Conservation (phyloP, 2,329 filamentous ascomycete genomes). For the Sporothrix pallida region DNA sequence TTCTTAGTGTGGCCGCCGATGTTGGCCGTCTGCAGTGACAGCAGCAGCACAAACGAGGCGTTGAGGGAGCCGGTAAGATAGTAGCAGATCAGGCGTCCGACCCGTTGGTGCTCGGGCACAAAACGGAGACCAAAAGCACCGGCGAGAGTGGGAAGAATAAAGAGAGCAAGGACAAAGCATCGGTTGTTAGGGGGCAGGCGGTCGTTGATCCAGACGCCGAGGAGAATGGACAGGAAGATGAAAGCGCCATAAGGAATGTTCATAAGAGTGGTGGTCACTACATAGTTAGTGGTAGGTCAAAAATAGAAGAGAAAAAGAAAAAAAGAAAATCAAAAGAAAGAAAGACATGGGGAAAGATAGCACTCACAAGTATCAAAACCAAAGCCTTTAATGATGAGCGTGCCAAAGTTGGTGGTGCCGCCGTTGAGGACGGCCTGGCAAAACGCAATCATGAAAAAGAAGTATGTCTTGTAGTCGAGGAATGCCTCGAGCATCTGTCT, state of each 20-base stretch:
- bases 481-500: constrained; percentile 63
- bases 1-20: constrained; percentile 66
- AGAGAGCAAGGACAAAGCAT: constrained; percentile 60
- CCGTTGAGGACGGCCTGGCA: constrained; percentile 61
- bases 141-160: constrained; percentile 64
- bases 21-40: constrained; percentile 57
- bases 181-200: constrained; percentile 54
- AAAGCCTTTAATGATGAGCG: constrained; percentile 65
- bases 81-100: constrained; percentile 63
- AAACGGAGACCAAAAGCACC: constrained; percentile 64
- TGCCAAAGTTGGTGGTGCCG: constrained; percentile 64
- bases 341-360: constrained; percentile 48
- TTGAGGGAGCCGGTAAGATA: constrained; percentile 50
- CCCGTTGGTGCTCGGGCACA: constrained; percentile 55
- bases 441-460: constrained; percentile 62
- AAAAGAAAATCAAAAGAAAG: constrained; percentile 39
- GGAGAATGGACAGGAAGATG: constrained; percentile 65
- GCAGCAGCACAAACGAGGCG: constrained; percentile 49
- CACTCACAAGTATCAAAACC: constrained; percentile 55
- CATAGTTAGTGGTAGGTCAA: not conserved
- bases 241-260: constrained; percentile 50
- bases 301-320: constrained; percentile 56
- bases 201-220: constrained; percentile 54
- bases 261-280: constrained; percentile 47
- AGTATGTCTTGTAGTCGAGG: constrained; percentile 62